phyloP scores from a whole-genome alignment of 1,139 yeast species.

The Barnettozyma hawaiiensis region DNA sequence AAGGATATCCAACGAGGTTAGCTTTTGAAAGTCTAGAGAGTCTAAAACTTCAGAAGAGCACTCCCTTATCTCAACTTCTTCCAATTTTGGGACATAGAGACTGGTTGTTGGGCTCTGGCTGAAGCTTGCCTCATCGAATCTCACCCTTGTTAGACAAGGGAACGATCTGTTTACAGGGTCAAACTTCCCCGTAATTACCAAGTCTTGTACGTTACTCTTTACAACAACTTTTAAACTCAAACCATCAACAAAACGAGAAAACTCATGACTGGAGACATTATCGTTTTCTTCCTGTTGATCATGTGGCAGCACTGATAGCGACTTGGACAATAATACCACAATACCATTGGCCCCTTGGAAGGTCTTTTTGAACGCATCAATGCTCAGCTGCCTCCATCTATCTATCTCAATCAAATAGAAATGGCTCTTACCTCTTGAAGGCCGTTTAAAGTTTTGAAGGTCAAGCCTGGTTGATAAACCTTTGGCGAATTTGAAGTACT shows the following conservation, averaged over 20 bases:
- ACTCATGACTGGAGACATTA: not conserved
- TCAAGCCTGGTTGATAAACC: not conserved
- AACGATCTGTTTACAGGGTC: conserved; percentile 4
- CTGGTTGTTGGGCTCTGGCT: no score
- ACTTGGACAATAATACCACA: conserved; percentile 4
- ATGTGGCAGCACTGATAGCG: not conserved
- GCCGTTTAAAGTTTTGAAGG: not conserved
- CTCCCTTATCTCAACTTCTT: conserved; percentile 1
- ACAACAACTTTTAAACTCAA: conserved; percentile 4
- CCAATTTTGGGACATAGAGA: conserved; percentile 4
- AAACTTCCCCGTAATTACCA: not conserved
- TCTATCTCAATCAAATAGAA: conserved; percentile 8
- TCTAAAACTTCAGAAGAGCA: not conserved
- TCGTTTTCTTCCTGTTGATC: not conserved
- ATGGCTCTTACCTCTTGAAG: not conserved
- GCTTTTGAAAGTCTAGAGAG: not conserved
- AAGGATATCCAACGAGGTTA: conserved; percentile 7
- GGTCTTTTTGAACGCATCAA: conserved; percentile 1
- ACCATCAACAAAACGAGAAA: conserved; percentile 7
- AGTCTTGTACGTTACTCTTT: not conserved
- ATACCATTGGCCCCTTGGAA: conserved; percentile 6
- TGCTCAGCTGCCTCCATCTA: conserved; percentile 4
- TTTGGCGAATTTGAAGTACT: conserved; percentile 4
- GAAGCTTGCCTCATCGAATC: conserved; percentile 3
- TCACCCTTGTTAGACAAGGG: not conserved